Evolutionary conservation across 2,329 filamentous ascomycete genomes (phyloP).

Genomic region (Colletotrichum sublineola): DNA sequence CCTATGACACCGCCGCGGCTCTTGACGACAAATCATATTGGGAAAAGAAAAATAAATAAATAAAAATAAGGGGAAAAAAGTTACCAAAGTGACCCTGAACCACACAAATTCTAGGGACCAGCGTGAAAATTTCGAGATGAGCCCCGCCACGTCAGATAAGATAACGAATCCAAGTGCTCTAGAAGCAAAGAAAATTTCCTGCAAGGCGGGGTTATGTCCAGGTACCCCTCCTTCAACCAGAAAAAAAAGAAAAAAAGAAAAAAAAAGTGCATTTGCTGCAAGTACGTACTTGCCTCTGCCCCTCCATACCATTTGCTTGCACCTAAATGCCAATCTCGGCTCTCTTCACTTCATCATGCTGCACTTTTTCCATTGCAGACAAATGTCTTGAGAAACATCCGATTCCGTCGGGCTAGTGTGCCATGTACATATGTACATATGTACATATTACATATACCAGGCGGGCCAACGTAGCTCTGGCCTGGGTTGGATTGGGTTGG

Average conservation of each 20-base stretch:
- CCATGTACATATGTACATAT: neutral
- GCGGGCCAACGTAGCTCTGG: neutral
- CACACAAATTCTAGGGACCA: slow-evolving; percentile 41
- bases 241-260: neutral
- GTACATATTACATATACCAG: neutral
- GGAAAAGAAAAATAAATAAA: slow-evolving; percentile 8
- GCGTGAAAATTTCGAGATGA: slow-evolving; percentile 42
- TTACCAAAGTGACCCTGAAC: slow-evolving; percentile 19
- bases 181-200: slow-evolving; percentile 33
- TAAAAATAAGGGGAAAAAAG: neutral
- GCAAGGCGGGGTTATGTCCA: slow-evolving; percentile 39
- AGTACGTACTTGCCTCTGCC: slow-evolving; percentile 28
- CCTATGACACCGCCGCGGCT: slow-evolving; percentile 26
- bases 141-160: slow-evolving; percentile 41
- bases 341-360: neutral
- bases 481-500: too few relatives aligned
- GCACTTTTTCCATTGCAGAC: slow-evolving; percentile 1
- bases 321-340: neutral
- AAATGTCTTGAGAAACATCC: neutral
- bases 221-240: slow-evolving; percentile 23
- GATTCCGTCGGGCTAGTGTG: neutral
- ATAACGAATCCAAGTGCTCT: slow-evolving; percentile 30
- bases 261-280: neutral
- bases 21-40: slow-evolving; percentile 2
- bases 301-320: slow-evolving; percentile 42